Evolutionary conservation across 805 yeast species (phyloP), one percentile per base, ranked within the genome.

Genomic region (Candida boidinii): DNA sequence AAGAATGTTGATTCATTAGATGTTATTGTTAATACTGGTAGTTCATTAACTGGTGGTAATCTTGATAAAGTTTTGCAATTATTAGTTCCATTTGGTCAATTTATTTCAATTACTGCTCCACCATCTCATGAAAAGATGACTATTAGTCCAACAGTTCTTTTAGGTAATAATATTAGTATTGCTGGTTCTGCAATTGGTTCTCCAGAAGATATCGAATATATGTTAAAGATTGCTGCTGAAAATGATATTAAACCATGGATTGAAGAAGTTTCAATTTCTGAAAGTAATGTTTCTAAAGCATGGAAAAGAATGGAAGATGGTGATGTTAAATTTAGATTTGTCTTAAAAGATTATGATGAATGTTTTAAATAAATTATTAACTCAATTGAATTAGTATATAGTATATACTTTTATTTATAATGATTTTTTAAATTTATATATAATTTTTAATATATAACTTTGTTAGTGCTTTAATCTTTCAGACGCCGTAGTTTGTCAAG

Each of bases 121-220:
- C 64, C 33, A 64, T 54, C n/a, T n/a, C n/a, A n/a, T 4, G 53
- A 47, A 17, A 58, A 60, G 29, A 41, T 49, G 10, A 49, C 53
- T 26, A 38, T 50, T 20, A 44, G 54, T 18, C 49, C 60, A 29
- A 65, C 68, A 27, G 50, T 53, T 35, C 22, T 57, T n/a, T 54
- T 67, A 39, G 22, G 52, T 26, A 40, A 39, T 17, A 50, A 48
- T 27, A 62, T 56, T 29, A 34, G 44, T 18, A 42, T 60, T 28
- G 47, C 49, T 25, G 60, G 54, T 35, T 53, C 65, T 27, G 45
- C 29, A 16, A 49, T 70, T 40, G 92, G 77, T 28, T 68, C 79
- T 30, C 73, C 76, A 52, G 54, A 54, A 31, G 88, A 81, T 58
- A 80, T 79, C 45, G 51, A 64, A 30, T 80, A 63, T 30, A 64